These are phyloP conservation scores for Diplodia seriata DNA, from an alignment of 2,329 filamentous ascomycete genomes.

Conservation along the genomic window DNA sequence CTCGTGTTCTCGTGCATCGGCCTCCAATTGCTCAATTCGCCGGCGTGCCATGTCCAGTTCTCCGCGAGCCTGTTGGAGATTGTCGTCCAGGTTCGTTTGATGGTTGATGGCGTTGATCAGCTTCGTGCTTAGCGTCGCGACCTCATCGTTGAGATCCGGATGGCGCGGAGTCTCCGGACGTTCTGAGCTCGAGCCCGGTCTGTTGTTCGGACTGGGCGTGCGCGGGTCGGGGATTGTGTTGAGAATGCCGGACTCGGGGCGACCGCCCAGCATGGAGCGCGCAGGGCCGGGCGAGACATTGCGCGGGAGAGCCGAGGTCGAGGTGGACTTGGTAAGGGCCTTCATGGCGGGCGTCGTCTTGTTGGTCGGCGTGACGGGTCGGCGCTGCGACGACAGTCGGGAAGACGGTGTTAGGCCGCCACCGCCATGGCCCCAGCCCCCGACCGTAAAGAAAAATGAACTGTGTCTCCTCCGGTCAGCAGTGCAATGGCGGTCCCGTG, in stretches of 20 bases:
- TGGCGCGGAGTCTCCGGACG: conserved; percentile 52
- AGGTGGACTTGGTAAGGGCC: conserved; percentile 48
- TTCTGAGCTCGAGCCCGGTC: conserved; percentile 45
- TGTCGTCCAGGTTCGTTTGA: conserved; percentile 90
- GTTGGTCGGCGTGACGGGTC: conserved; percentile 46
- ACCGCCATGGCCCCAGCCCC: conserved; percentile 45
- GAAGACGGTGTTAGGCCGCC: conserved; percentile 42
- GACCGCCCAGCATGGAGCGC: conserved; percentile 36
- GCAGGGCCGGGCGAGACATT: conserved; percentile 31
- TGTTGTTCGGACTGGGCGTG: conserved; percentile 46
- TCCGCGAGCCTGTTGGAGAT: conserved; percentile 78
- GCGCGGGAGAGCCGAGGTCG: conserved; percentile 46
- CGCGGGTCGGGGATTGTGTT: conserved; percentile 69
- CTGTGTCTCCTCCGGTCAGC: conserved; percentile 31
- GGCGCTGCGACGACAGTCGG: conserved; percentile 40
- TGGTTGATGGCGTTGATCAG: conserved; percentile 97
- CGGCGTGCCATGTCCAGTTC: conserved; percentile 78
- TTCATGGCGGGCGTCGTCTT: conserved; percentile 39
- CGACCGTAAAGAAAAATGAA: conserved; percentile 44
- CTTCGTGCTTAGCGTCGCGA: conserved; percentile 90
- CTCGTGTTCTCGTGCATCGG: conserved; percentile 63
- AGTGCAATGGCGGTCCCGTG: conserved; percentile 29
- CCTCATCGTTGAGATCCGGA: conserved; percentile 73
- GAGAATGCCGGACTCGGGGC: conserved; percentile 64
- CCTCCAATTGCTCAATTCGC: conserved; percentile 72